Conservation (phyloP, 352 stramenopile genomes). For the Globisporangium perplexum region DNA sequence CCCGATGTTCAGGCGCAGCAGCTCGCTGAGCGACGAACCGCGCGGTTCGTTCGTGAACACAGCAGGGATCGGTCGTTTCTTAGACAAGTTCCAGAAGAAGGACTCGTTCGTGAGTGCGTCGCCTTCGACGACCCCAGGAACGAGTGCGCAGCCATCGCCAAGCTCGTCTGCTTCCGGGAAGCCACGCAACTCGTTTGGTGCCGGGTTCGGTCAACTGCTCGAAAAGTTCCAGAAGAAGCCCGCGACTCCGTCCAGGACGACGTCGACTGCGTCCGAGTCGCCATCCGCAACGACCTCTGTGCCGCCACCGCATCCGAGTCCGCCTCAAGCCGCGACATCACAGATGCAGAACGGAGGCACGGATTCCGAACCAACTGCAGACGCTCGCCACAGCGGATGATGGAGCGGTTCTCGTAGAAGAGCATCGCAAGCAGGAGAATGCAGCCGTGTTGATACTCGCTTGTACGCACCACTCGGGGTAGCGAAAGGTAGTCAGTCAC, state of each 20-base stretch:
- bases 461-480: too few relatives aligned
- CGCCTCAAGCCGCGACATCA: background rate
- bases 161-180: background rate
- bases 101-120: conserved; percentile 3
- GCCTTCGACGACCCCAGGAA: background rate
- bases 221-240: conserved; percentile 7
- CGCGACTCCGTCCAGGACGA: background rate
- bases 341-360: background rate
- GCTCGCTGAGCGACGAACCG: conserved; percentile 10
- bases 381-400: background rate
- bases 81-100: conserved; percentile 18
- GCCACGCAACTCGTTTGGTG: background rate
- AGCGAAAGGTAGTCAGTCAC: background rate
- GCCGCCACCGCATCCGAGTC: background rate
- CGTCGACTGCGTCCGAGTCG: background rate
- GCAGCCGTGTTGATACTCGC: too few relatives aligned
- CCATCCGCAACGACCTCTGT: background rate
- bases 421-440: background rate
- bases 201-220: conserved; percentile 4
- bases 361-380: background rate
- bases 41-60: conserved; percentile 9
- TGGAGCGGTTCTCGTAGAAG: background rate
- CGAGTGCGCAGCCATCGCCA: conserved; percentile 5
- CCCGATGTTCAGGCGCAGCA: conserved; percentile 5
- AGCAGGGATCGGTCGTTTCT: conserved; percentile 3